Conservation (phyloP, 306 rosid genomes). For the Sicyos edulis region DNA sequence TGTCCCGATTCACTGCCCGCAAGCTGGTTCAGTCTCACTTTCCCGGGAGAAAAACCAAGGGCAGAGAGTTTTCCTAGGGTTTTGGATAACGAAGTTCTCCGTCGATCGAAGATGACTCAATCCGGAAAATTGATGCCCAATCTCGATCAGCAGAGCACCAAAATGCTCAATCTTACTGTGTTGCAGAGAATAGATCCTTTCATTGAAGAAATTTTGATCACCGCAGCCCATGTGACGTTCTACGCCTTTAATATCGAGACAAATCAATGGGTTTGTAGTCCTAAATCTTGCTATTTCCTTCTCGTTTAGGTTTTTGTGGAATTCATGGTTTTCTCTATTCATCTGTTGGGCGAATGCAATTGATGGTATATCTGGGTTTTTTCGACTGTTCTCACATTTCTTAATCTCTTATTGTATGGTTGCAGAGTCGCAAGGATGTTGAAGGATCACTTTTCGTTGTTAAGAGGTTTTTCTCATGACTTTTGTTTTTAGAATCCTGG, state of each 20-base stretch:
- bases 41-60: conserved; percentile 24
- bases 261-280: conserved; percentile 66
- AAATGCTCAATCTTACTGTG: conserved; percentile 79
- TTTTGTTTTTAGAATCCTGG: neutral
- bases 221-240: conserved; percentile 86
- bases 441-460: conserved; percentile 99
- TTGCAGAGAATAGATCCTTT: conserved; percentile 81
- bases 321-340: neutral
- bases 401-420: conserved; percentile 18
- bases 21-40: no score
- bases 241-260: conserved; percentile 77
- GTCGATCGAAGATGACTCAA: conserved; percentile 38
- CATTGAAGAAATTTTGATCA: conserved; percentile 86
- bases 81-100: conserved; percentile 22
- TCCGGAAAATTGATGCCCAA: conserved; percentile 82
- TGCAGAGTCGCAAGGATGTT: conserved; percentile 94
- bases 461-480: conserved; percentile 47
- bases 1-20: no score
- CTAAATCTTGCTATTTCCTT: conserved; percentile 6
- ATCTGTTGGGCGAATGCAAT: conserved; percentile 8
- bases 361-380: neutral
- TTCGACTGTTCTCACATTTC: neutral
- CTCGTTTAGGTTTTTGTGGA: neutral
- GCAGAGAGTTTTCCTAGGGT: conserved; percentile 10
- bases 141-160: conserved; percentile 80